Base-by-base conservation (phyloP, 768 basidiomycete species). In the Rhizopogon vesiculosus region DNA sequence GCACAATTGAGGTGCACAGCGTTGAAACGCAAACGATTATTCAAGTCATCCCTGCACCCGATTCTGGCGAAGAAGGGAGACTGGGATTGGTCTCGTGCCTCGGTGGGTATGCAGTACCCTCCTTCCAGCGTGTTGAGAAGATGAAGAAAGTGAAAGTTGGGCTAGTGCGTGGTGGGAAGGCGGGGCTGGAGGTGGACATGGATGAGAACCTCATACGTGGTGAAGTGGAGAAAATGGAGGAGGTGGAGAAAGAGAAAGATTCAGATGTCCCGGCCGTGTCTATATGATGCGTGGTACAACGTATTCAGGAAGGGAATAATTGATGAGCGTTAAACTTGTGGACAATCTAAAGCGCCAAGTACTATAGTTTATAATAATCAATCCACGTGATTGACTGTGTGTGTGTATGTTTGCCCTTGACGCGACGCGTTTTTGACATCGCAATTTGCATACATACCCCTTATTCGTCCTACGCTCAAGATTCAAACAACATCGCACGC, bases 1-100 rank as follows among this genome's bases (percentile, higher is more conserved):
- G 84, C 50, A 87, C 84, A 1, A 81, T 98, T 53, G 85, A 90
- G 64, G 80, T 96, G 4, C 93, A 97, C 67, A 86, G 78, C 57
- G 72, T 96, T 53, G 83, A 91, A 67, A 83, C 86, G 1, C 90
- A 91, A 62, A 63, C 72, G 22, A 83, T 87, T 42, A 78, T 83
- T 1, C 93, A 95, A 67, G 81, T 86, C 29, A 72, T 96, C 15
- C 67, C 80, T 7, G 76, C 84, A 0, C 78, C 78, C 4, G 35
- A 72, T n/a, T 19, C 35, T 1, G 40, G 22, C 40, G 55, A 43
- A n/a, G 71, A 70, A 45, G 61, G 68, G 53, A 67, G 56, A 60
- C 53, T 55, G 51, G 70, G 59, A 50, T 70, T 62, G 51, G 67
- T 56, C 49, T 56, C 67, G 31, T 70, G 70, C 38, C 42, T 66